These are phyloP conservation scores for Ramularia collo-cygni DNA, from an alignment of 2,329 filamentous ascomycete genomes.

Conservation along the genomic window DNA sequence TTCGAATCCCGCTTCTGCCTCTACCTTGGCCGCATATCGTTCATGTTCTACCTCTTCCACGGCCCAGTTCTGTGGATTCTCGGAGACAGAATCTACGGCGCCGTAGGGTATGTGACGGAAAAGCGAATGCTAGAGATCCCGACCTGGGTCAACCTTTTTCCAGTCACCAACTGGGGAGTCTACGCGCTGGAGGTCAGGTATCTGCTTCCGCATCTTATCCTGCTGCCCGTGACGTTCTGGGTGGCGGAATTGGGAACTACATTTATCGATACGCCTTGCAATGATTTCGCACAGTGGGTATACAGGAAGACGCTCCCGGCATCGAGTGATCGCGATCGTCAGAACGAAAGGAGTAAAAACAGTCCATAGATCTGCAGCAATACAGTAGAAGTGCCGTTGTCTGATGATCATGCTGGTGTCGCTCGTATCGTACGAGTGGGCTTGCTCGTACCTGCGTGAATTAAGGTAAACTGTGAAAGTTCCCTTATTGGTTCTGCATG, in stretches of 20 bases:
- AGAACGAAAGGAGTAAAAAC: no score
- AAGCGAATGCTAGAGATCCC: conserved; percentile 47
- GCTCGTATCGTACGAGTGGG: no score
- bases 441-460: no score
- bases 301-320: conserved; percentile 41
- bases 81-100: conserved; percentile 58
- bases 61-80: conserved; percentile 54
- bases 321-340: no score
- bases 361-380: no score
- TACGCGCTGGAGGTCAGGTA: conserved; percentile 55
- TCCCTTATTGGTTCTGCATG: no score
- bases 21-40: conserved; percentile 57
- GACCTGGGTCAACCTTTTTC: conserved; percentile 51
- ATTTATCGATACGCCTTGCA: conserved; percentile 53
- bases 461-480: no score
- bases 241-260: conserved; percentile 51
- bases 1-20: conserved; percentile 55
- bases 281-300: conserved; percentile 51
- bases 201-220: conserved; percentile 52
- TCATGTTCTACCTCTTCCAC: conserved; percentile 57
- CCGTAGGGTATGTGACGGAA: conserved; percentile 49
- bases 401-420: no score
- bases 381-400: no score
- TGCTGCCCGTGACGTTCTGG: conserved; percentile 55
- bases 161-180: conserved; percentile 48